Percentiles rank a stretch among this genome's conserved stretches.
These are phyloP conservation scores for Beauveria pseudobassiana DNA, from an alignment of 2,329 filamentous ascomycete species.

Conservation along the genomic window DNA sequence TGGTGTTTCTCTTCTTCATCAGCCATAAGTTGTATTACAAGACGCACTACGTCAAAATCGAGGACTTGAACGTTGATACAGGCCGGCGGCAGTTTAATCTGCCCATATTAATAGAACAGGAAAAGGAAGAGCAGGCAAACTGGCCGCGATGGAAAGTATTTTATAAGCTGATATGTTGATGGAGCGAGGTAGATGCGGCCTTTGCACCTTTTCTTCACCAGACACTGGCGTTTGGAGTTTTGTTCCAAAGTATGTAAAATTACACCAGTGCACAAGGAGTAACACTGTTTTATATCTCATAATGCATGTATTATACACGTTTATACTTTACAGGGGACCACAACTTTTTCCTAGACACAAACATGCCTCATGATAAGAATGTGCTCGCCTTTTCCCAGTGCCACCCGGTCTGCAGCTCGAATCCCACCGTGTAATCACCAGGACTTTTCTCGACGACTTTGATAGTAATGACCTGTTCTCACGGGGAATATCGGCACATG, in stretches of 20 bases:
- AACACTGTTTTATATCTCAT: background rate
- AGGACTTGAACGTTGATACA: slow-evolving; percentile 72
- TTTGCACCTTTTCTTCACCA: background rate
- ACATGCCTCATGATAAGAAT: background rate
- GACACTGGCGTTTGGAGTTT: background rate
- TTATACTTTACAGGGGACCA: background rate
- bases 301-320: background rate
- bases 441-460: background rate
- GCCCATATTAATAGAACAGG: slow-evolving; percentile 62
- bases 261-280: background rate
- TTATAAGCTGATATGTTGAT: slow-evolving; percentile 59
- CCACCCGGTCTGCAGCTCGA: background rate
- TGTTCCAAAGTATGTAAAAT: background rate
- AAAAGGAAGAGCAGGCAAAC: slow-evolving; percentile 57
- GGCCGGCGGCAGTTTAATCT: slow-evolving; percentile 73
- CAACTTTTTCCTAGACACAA: background rate
- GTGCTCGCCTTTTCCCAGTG: slow-evolving; percentile 5
- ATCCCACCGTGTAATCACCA: slow-evolving; percentile 7
- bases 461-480: slow-evolving; percentile 4
- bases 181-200: too few relatives aligned
- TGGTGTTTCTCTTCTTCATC: slow-evolving; percentile 57
- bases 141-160: slow-evolving; percentile 66
- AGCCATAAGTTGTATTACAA: slow-evolving; percentile 62
- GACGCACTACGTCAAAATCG: slow-evolving; percentile 54
- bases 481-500: slow-evolving; percentile 8